Base-by-base conservation (phyloP, 169 alveolate genomes). In the Cryptosporidium parvum region DNA sequence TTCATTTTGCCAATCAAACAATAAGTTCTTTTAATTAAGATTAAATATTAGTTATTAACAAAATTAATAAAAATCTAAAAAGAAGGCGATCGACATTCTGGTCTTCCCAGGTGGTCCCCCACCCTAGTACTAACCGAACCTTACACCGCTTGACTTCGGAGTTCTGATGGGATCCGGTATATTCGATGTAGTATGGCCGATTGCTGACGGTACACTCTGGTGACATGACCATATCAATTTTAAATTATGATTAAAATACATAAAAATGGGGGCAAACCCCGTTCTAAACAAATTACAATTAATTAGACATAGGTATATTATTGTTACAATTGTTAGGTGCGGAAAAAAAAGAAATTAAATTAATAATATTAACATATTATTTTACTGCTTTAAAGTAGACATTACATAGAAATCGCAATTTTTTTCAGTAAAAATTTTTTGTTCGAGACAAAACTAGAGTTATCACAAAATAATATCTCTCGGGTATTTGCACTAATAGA, bases 101-200 rank as follows among this genome's bases (percentile, higher is more conserved):
- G 95, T 92, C 92, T 93, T 94, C 97, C 96, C 97, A 91, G 93
- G 96, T 93, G 96, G 97, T 94, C 97, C 95, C 97, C 97, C 97
- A 94, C 95, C 96, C 93, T 92, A 94, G 96, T 94, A 94, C 97
- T 94, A 93, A 92, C 95, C 95, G 62, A 86, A 94, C 97, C 97
- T 94, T 93, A 93, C 68, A 93, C 95, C 97, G 96, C 97, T 94
- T 94, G 94, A 94, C 97, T 94, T 94, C 97, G 94, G 97, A 94
- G 97, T 93, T 94, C 97, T 93, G 95, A 94, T 91, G 97, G 97
- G 97, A 94, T 94, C 97, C 94, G 97, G 97, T 94, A 95, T 95
- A 62, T 93, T 93, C 91, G 95, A 93, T 94, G 68, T 94, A 94
- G 96, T 94, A 93, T 94, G 96, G 96, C 95, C 96, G 96, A 94